Evolutionary conservation across 805 yeast species (phyloP).

Genomic region (Cyberlindnera xylosilytica): DNA sequence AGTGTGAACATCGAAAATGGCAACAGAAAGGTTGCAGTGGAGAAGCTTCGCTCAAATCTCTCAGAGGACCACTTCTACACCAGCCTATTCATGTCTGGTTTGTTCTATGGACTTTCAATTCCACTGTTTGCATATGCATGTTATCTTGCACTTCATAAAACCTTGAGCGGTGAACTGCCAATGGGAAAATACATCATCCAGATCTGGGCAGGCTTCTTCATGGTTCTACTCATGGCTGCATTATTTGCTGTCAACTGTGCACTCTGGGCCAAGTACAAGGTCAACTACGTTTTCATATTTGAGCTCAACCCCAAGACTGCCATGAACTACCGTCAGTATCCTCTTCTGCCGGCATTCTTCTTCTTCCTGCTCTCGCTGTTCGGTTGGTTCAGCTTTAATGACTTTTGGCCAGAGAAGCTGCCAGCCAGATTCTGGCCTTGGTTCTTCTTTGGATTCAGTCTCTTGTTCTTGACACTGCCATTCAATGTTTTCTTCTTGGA

Average conservation of each 20-base stretch:
- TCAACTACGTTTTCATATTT: constrained; percentile 89
- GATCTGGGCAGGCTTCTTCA: constrained; percentile 88
- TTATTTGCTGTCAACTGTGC: constrained; percentile 67
- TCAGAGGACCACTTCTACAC: constrained; percentile 34
- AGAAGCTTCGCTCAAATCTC: constrained; percentile 55
- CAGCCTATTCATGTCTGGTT: constrained; percentile 59
- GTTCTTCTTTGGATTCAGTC: constrained; percentile 57
- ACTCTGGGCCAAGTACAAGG: constrained; percentile 70
- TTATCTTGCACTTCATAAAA: constrained; percentile 44
- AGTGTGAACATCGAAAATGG: constrained; percentile 66
- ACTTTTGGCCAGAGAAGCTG: constrained; percentile 58
- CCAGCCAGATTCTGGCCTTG: constrained; percentile 80
- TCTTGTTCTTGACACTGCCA: constrained; percentile 57
- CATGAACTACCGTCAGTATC: constrained; percentile 62
- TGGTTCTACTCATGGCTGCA: constrained; percentile 55
- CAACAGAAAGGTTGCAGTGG: constrained; percentile 64
- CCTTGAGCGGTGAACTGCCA: constrained; percentile 39
- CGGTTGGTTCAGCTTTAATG: constrained; percentile 72
- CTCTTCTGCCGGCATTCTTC: constrained; percentile 59
- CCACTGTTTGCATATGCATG: constrained; percentile 67
- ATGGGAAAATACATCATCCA: constrained; percentile 69
- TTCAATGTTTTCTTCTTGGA: constrained; percentile 49
- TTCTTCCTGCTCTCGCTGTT: constrained; percentile 56
- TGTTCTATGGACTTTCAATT: constrained; percentile 63
- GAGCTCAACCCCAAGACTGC: constrained; percentile 74